phyloP scores from a whole-genome alignment of 2,329 filamentous ascomycete species.

The Clonostachys solani region DNA sequence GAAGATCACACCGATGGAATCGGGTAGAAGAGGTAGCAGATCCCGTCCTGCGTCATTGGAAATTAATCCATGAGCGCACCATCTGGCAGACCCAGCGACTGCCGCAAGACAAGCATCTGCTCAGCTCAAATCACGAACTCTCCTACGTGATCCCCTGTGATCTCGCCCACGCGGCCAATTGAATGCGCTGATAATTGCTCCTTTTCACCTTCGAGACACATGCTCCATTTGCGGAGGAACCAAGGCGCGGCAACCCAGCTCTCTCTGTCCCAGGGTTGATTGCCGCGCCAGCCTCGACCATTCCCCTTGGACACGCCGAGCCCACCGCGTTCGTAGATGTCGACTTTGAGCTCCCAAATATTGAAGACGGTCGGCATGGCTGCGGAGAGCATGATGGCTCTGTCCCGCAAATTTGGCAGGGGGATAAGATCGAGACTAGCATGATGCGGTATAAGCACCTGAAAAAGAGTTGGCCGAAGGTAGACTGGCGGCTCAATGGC shows the following conservation, averaged over 20 bases:
- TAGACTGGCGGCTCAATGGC: slow-evolving; percentile 4
- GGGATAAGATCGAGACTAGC: slow-evolving; percentile 16
- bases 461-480: slow-evolving; percentile 14
- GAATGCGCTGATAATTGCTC: slow-evolving; percentile 4
- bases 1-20: no score
- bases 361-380: slow-evolving; percentile 12
- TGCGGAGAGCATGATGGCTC: slow-evolving; percentile 15
- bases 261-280: slow-evolving; percentile 16
- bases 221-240: slow-evolving; percentile 18
- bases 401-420: slow-evolving; percentile 13
- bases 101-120: no score
- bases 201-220: slow-evolving; percentile 10
- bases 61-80: no score
- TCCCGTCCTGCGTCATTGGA: no score
- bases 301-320: slow-evolving; percentile 4
- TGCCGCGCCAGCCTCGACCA: neutral
- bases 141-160: no score
- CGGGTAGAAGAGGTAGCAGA: no score
- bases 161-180: no score
- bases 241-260: slow-evolving; percentile 19
- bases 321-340: slow-evolving; percentile 13
- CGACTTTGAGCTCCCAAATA: slow-evolving; percentile 14
- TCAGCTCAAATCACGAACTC: no score
- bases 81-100: no score
- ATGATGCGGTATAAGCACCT: slow-evolving; percentile 17